Conservation (phyloP, 441 rosid species). For the Pelargonium cotyledonis region DNA sequence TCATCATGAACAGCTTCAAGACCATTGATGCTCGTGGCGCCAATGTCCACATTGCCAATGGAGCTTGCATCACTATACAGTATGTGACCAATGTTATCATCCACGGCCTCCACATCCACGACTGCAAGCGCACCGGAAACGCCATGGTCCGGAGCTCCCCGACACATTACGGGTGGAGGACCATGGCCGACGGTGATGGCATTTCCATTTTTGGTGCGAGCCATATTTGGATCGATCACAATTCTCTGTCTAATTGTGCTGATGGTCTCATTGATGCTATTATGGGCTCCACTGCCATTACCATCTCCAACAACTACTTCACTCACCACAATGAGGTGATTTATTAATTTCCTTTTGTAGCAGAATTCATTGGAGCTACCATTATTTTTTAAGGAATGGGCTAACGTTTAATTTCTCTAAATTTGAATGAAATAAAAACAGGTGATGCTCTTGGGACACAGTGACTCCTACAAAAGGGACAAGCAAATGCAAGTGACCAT, state of each 20-base stretch:
- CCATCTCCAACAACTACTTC: constrained; percentile 79
- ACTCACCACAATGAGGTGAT: constrained; percentile 89
- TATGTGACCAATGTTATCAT: constrained; percentile 74
- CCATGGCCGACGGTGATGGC: constrained; percentile 91
- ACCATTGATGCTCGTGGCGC: constrained; percentile 91
- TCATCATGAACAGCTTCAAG: constrained; percentile 81
- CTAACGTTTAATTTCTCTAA: not conserved
- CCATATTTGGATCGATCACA: constrained; percentile 91
- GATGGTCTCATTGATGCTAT: constrained; percentile 93
- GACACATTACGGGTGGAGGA: constrained; percentile 76
- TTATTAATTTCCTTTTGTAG: not conserved
- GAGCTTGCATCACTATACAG: constrained; percentile 83
- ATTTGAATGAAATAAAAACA: not conserved
- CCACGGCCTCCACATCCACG: constrained; percentile 82
- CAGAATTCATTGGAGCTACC: not conserved
- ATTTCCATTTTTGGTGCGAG: constrained; percentile 85
- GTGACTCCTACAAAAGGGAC: constrained; percentile 79
- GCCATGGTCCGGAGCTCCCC: constrained; percentile 92
- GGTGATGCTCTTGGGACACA: constrained; percentile 86
- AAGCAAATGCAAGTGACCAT: constrained; percentile 89
- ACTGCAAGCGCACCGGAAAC: constrained; percentile 81
- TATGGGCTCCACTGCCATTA: constrained; percentile 94
- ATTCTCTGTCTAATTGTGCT: constrained; percentile 78
- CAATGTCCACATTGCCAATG: constrained; percentile 82
- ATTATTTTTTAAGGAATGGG: not conserved